A percentile compares a stretch with the other conserved stretches of the same genome.
Conservation (phyloP, 148 eudicot genomes). For the Fallopia convolvulus region DNA sequence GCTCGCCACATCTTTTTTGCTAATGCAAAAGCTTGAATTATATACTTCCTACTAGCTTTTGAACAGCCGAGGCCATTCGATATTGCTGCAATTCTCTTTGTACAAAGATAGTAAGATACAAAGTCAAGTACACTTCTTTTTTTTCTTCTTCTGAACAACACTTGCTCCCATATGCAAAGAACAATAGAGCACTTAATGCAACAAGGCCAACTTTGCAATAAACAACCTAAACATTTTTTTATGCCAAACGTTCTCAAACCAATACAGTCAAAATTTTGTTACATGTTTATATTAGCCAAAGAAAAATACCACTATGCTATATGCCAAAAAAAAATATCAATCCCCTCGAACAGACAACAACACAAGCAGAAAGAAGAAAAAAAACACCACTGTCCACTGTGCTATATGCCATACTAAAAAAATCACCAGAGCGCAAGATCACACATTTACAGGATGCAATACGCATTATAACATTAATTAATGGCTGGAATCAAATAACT, state of each 20-base stretch:
- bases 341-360: neutral
- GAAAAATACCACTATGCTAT: no score
- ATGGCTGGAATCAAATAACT: neutral
- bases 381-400: slow-evolving; percentile 3
- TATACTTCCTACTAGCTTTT: no score
- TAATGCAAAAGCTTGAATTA: no score
- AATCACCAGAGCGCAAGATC: neutral
- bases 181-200: neutral
- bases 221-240: neutral
- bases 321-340: neutral
- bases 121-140: no score
- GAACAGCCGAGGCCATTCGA: no score
- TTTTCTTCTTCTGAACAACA: no score
- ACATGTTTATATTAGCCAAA: slow-evolving; percentile 6
- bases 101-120: no score
- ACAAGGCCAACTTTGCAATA: neutral
- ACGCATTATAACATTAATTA: neutral
- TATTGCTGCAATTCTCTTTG: no score
- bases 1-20: no score
- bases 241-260: neutral
- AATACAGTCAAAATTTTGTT: slow-evolving; percentile 2
- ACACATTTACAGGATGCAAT: slow-evolving; percentile 4
- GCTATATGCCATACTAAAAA: neutral
- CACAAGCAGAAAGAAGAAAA: neutral
- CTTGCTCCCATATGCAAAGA: neutral